Percentiles rank a stretch among this genome's conserved stretches.
Conservation (phyloP, 805 yeast genomes). For the Yamadazyma sp. region DNA sequence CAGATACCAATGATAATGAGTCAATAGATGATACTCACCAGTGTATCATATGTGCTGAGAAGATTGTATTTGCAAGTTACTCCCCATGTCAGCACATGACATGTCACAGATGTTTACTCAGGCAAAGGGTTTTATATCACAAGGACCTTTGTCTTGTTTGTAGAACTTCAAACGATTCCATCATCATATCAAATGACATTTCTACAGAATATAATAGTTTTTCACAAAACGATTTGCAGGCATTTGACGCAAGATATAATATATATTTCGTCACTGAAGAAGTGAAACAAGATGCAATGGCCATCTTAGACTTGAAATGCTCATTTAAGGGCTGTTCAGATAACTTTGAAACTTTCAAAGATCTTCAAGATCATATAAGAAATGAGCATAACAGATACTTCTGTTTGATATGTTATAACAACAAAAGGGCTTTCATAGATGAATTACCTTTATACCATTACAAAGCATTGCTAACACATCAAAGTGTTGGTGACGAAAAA, state of each 20-base stretch:
- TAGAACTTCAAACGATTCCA: conserved; percentile 59
- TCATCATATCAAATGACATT: conserved; percentile 55
- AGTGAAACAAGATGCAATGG: conserved; percentile 48
- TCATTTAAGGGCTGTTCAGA: conserved; percentile 39
- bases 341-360: conserved; percentile 49
- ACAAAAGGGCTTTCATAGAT: conserved; percentile 70
- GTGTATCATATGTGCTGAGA: conserved; percentile 86
- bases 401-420: conserved; percentile 76
- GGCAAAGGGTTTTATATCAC: conserved; percentile 77
- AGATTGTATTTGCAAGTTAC: conserved; percentile 58
- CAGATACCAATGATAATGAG: not conserved
- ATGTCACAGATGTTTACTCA: conserved; percentile 78
- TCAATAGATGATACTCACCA: conserved; percentile 35
- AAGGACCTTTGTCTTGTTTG: conserved; percentile 81
- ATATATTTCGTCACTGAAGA: conserved; percentile 56
- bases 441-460: conserved; percentile 65
- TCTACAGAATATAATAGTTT: conserved; percentile 37
- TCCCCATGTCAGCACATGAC: conserved; percentile 83
- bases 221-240: conserved; percentile 25
- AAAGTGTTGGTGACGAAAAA: conserved; percentile 64
- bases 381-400: conserved; percentile 58
- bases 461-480: conserved; percentile 67
- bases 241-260: conserved; percentile 44
- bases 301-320: conserved; percentile 56
- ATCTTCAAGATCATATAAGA: conserved; percentile 62